Evolutionary conservation across 2,329 filamentous ascomycete genomes (phyloP).

Genomic region (Penicillium vulpinum): DNA sequence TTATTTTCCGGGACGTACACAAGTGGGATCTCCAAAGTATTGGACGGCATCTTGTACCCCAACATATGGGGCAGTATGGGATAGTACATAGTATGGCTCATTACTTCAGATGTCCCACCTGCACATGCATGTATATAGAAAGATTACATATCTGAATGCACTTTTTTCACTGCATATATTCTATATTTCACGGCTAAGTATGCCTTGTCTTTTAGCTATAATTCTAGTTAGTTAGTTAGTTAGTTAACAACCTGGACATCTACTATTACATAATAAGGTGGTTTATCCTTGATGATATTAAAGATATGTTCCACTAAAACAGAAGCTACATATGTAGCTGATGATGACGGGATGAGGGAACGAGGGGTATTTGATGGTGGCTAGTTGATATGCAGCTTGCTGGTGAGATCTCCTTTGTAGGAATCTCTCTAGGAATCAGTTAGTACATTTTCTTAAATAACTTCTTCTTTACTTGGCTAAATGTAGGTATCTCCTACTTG

Average conservation of each 20-base stretch:
- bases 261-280: too few species aligned
- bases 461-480: too few species aligned
- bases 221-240: too few species aligned
- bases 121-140: not conserved
- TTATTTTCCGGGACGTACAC: not conserved
- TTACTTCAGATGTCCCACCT: not conserved
- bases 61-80: too few species aligned
- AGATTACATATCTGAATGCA: not conserved
- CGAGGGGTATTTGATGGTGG: too few species aligned
- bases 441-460: not conserved
- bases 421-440: slow-evolving; percentile 8
- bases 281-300: too few species aligned
- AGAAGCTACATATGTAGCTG: too few species aligned
- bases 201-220: not conserved
- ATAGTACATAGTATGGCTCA: not conserved
- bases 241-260: too few species aligned
- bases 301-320: not conserved
- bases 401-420: too few species aligned
- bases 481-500: too few species aligned
- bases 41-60: not conserved
- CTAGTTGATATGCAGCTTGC: too few species aligned
- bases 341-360: too few species aligned
- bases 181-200: not conserved
- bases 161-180: not conserved
- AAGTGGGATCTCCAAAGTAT: not conserved